Evolutionary conservation across 306 rosid genomes (phyloP).

Genomic region (Sicyos baderoa): DNA sequence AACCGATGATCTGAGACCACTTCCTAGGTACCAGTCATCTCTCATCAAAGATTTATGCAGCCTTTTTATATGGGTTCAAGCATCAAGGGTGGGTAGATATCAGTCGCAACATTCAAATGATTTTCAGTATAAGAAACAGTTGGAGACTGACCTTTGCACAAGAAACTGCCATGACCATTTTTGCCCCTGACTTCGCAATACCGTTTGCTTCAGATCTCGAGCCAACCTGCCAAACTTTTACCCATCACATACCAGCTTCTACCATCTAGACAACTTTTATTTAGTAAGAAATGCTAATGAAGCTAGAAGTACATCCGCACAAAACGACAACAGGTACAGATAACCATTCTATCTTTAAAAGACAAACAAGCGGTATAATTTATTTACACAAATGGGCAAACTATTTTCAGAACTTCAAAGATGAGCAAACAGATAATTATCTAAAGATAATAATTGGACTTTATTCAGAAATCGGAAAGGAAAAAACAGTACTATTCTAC

Average conservation of each 20-base stretch:
- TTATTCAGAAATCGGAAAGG: not conserved
- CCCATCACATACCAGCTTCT: constrained; percentile 17
- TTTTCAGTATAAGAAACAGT: not conserved
- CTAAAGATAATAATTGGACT: not conserved
- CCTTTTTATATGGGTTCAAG: not conserved
- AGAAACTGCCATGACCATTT: constrained; percentile 98
- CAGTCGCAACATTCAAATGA: not conserved
- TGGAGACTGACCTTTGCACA: constrained; percentile 74
- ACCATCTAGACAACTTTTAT: constrained; percentile 8
- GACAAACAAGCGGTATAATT: not conserved
- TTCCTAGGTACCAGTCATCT: not conserved
- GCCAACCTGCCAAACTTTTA: constrained; percentile 59
- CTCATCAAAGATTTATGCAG: not conserved
- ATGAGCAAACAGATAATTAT: not conserved
- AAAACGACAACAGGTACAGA: not conserved
- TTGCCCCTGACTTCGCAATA: constrained; percentile 94
- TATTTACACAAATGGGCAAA: not conserved
- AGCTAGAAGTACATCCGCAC: not conserved
- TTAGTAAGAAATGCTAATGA: not conserved
- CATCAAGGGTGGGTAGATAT: constrained; percentile 1
- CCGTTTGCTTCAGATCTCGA: constrained; percentile 94
- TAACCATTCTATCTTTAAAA: not conserved
- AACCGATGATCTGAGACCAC: not conserved
- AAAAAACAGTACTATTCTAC: not conserved
- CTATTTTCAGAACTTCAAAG: not conserved